Base-by-base conservation (phyloP, 2,329 filamentous ascomycete genomes). In the Aspergillus arachidicola region DNA sequence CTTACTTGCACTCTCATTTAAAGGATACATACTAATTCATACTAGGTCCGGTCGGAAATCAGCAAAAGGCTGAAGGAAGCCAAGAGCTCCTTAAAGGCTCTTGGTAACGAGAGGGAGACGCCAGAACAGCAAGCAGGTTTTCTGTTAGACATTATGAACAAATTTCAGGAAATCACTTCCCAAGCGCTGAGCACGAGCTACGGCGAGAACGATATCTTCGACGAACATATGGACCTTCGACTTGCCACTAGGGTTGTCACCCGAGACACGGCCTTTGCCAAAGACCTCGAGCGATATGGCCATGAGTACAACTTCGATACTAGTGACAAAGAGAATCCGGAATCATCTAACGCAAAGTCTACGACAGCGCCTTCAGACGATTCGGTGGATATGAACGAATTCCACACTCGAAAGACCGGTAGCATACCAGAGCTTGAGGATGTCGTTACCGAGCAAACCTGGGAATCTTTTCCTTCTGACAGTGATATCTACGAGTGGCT, bases 401-500 rank as follows among this genome's bases (percentile, higher is more conserved):
- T 36, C 14, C 6, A 23, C 21, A 41, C 66, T 61, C 21, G 64
- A 30, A 45, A 60, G 14, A 53, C 28, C 19, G 12, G 23, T 1
- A 57, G 46, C 34, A 28, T 58, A 9, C n/a, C 36, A n/a, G 67
- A 66, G 7, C 36, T 75, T 11, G 61, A 67, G 4, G 69, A 67
- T n/a, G 61, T 73, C 45, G 50, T 72, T 3, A 50, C 66, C 73
- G 5, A 62, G 3, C 51, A 38, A 11, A 38, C 51, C 32, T 10
- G 6, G 6, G 34, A 55, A 19, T 16, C 32, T 26, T 19, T 55
- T 7, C 59, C 34, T 2, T 57, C 43, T 11, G 26, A 28, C 43
- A 34, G 19, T 26, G 45, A 50, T 28, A 85, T 88, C 54, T 72
- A 83, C 59, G 50, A 71, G 0, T 83, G 82, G 73, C 83, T 87